Evolutionary conservation across 163 green algal genomes (phyloP).

Genomic region (Coccomyxa subellipsoidea): DNA sequence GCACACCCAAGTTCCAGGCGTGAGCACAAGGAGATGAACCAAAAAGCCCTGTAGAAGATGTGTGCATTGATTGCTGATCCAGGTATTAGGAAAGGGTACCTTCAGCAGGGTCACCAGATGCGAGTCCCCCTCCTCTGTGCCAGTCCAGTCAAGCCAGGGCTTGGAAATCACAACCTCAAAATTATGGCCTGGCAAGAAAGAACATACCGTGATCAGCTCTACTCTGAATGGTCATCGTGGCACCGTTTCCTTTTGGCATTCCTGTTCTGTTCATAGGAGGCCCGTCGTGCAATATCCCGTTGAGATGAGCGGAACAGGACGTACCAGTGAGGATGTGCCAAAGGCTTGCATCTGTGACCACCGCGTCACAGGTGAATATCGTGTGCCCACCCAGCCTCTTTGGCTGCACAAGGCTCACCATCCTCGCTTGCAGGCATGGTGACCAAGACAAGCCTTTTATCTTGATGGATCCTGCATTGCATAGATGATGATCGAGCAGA

Average conservation of each 20-base stretch:
- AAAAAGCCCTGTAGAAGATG: not conserved
- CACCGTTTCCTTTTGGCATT: no score
- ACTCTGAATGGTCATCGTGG: no score
- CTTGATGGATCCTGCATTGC: slow-evolving; percentile 4
- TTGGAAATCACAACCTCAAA: not conserved
- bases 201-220: no score
- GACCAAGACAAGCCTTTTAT: not conserved
- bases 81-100: not conserved
- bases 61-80: not conserved
- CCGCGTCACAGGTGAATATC: not conserved
- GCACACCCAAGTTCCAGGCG: not conserved
- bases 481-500: not conserved
- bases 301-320: not conserved
- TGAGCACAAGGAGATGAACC: not conserved
- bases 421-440: not conserved
- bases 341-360: not conserved
- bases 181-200: not conserved
- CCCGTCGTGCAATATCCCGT: not conserved
- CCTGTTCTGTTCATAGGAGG: no score
- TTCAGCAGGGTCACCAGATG: not conserved
- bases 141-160: not conserved
- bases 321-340: not conserved
- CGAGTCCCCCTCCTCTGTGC: not conserved
- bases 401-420: not conserved
- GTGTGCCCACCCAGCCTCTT: not conserved